Base-by-base conservation (phyloP, 768 basidiomycete species). In the Filobasidium floriforme region DNA sequence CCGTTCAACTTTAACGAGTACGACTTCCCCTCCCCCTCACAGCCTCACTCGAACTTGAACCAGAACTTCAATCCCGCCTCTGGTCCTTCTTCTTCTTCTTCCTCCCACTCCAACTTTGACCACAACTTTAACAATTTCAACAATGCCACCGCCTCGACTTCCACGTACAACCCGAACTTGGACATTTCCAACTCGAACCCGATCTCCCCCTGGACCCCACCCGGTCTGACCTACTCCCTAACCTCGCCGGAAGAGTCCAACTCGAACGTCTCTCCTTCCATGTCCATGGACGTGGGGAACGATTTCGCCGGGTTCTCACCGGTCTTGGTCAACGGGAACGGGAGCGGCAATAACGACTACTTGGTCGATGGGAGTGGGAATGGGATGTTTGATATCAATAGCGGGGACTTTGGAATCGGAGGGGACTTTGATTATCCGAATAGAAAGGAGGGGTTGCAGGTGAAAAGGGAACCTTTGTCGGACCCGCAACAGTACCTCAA, bases 1-100 rank as follows among this genome's bases (percentile, higher is more conserved):
- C 54, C 54, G 22, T 57, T 26, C 54, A 32, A 57, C 29, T 57
- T 57, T n/a, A 26, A 15, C 29, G 46, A 49, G 18, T 49, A 49
- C 54, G 54, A 57, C 15, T 32, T 57, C 54, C 19, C 19, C 54
- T 24, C 54, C 29, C 54, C 24, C 54, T 57, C 54, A 7, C 19
- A 24, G 15, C 29, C 54, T 3, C 54, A 22, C 4, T 24, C 26
- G 54, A 1, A 22, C 15, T n/a, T 32, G 3, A 57, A 22, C 4
- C 6, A 3, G 54, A 1, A 22, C 15, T n/a, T 32, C 22, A 57
- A 57, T n/a, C 46, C 24, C 46, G 19, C 18, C 3, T 24, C 46
- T 51, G 18, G 19, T 24, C 24, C 24, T 24, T 24, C 46, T 51
- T 12, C 4, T 24, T 12, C 24, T 24, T 24, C 46, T 51, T 12